phyloP scores from a whole-genome alignment of 352 stramenopile genomes.

The Globisporangium alternatum region DNA sequence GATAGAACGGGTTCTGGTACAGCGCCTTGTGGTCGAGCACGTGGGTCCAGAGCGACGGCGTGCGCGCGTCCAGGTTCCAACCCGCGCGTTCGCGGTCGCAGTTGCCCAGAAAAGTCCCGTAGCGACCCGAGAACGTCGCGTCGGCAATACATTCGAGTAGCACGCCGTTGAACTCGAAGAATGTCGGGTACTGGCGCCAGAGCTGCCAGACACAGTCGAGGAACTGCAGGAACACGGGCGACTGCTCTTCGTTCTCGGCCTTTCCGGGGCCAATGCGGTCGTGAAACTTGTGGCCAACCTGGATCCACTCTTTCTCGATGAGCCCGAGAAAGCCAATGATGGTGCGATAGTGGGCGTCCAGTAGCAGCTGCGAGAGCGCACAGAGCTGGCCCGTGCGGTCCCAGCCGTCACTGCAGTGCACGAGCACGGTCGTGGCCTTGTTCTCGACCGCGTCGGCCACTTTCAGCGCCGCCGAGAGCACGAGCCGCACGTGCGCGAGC shows the following conservation, averaged over 20 bases:
- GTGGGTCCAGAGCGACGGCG: constrained; percentile 67
- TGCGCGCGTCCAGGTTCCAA: constrained; percentile 51
- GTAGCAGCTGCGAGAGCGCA: constrained; percentile 81
- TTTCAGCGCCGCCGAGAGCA: constrained; percentile 63
- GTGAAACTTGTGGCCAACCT: constrained; percentile 87
- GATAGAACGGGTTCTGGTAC: constrained; percentile 78
- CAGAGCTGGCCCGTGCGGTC: constrained; percentile 88
- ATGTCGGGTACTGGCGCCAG: constrained; percentile 68
- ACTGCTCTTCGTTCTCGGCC: constrained; percentile 76
- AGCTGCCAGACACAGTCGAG: constrained; percentile 89
- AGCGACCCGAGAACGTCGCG: constrained; percentile 67
- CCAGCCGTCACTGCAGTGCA: constrained; percentile 92
- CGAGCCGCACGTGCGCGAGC: constrained; percentile 67
- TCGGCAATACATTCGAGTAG: constrained; percentile 75
- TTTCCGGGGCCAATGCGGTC: constrained; percentile 73
- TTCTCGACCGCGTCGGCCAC: constrained; percentile 69
- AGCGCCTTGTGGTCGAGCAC: constrained; percentile 39
- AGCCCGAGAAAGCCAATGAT: constrained; percentile 77
- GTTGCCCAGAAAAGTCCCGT: constrained; percentile 88
- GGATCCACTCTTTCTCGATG: constrained; percentile 86
- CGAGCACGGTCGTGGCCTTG: constrained; percentile 72
- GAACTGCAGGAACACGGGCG: constrained; percentile 89
- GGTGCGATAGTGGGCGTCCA: constrained; percentile 87
- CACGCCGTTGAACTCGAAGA: constrained; percentile 82
- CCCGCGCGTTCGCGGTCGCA: constrained; percentile 70